Percentiles rank a stretch among this genome's conserved stretches.
Conservation (phyloP, 108 stramenopile genomes). For the Nannochloropsis gaditana region DNA sequence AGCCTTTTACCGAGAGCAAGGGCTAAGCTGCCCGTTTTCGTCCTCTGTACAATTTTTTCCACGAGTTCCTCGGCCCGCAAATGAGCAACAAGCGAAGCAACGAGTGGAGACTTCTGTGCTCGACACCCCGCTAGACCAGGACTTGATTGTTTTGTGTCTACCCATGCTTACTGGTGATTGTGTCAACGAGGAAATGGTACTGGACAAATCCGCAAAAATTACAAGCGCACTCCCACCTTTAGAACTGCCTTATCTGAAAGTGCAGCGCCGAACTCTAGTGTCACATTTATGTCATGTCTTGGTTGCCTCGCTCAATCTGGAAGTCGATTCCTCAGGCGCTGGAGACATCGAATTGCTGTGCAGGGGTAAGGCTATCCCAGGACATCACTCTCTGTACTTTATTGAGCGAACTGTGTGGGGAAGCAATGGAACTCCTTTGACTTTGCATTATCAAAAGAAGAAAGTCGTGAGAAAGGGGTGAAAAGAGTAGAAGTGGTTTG, state of each 20-base stretch:
- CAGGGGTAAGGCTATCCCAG: not conserved
- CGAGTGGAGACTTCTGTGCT: not conserved
- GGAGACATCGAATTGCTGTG: not conserved
- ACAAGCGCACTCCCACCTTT: not conserved
- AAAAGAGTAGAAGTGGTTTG: not conserved
- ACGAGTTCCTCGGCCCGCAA: too few relatives aligned
- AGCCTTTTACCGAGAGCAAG: not conserved
- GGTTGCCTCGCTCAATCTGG: not conserved
- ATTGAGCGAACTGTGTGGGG: not conserved
- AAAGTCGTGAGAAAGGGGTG: not conserved
- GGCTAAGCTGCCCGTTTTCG: not conserved
- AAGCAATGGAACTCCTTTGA: not conserved
- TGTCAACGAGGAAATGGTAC: not conserved
- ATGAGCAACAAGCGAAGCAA: not conserved
- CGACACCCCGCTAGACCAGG: not conserved
- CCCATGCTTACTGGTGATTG: not conserved
- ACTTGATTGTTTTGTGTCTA: constrained; percentile 14
- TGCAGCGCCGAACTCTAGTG: not conserved
- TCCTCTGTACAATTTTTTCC: not conserved
- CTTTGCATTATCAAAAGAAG: constrained; percentile 4
- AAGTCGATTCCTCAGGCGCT: not conserved
- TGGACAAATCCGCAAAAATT: not conserved
- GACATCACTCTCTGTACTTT: not conserved
- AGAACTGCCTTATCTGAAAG: not conserved
- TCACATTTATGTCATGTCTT: not conserved